Evolutionary conservation across 2,329 filamentous ascomycete species (phyloP).

Genomic region (Biscogniauxia marginata): DNA sequence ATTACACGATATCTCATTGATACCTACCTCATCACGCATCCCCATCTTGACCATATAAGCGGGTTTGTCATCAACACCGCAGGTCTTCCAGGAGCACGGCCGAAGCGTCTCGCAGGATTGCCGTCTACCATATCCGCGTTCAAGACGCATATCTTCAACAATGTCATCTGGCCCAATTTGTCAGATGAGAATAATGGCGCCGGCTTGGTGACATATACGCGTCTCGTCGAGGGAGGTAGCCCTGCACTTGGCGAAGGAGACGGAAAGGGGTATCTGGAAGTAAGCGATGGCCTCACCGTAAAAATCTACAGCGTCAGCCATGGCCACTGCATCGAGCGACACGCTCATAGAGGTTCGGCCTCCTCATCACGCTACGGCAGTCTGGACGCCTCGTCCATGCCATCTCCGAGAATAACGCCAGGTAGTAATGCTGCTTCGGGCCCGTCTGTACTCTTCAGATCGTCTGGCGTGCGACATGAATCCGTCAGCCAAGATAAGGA

Average conservation of each 20-base stretch:
- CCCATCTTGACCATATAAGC: slow-evolving; percentile 92
- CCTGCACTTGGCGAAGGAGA: slow-evolving; percentile 78
- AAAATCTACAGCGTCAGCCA: slow-evolving; percentile 87
- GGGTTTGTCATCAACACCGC: slow-evolving; percentile 94
- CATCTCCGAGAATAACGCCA: slow-evolving; percentile 23
- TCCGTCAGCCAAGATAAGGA: slow-evolving; percentile 38
- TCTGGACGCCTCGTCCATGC: slow-evolving; percentile 39
- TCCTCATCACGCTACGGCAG: slow-evolving; percentile 51
- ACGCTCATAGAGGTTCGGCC: slow-evolving; percentile 63
- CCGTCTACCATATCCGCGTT: slow-evolving; percentile 89
- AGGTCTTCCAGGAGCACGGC: slow-evolving; percentile 72
- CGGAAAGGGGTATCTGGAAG: slow-evolving; percentile 78
- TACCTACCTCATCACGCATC: slow-evolving; percentile 89
- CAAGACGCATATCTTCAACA: slow-evolving; percentile 95
- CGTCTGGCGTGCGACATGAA: slow-evolving; percentile 26
- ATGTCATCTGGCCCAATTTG: slow-evolving; percentile 95
- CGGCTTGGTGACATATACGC: slow-evolving; percentile 85
- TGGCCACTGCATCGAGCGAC: slow-evolving; percentile 79
- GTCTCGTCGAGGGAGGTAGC: slow-evolving; percentile 85
- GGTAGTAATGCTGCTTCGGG: slow-evolving; percentile 27
- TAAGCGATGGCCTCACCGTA: slow-evolving; percentile 85
- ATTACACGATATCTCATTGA: slow-evolving; percentile 79
- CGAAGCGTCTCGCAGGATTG: slow-evolving; percentile 83
- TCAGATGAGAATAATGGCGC: slow-evolving; percentile 95
- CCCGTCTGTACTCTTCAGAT: slow-evolving; percentile 22